phyloP scores from a whole-genome alignment of 345 rosid genomes.

The Melaleuca alternifolia region DNA sequence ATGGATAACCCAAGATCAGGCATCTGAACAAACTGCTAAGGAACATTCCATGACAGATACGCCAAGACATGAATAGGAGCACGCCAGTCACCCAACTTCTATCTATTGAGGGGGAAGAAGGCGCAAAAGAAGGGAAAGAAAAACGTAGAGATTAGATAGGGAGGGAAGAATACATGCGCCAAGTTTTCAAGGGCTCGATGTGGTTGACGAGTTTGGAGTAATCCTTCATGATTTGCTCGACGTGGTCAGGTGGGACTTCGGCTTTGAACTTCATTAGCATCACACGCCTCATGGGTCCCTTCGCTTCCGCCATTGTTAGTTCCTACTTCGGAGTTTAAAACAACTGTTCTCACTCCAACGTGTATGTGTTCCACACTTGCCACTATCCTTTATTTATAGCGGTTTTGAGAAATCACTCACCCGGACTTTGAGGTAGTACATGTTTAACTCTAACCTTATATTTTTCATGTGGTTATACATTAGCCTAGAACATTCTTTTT shows the following conservation, averaged over 20 bases:
- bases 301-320: slow-evolving; percentile 45
- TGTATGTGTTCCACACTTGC: background rate
- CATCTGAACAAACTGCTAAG: background rate
- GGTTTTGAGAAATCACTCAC: background rate
- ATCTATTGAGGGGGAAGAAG: background rate
- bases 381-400: background rate
- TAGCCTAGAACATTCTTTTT: background rate
- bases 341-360: background rate
- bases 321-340: background rate
- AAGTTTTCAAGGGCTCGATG: slow-evolving; percentile 68
- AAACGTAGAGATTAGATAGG: background rate
- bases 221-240: slow-evolving; percentile 43
- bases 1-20: background rate
- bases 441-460: background rate
- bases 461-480: background rate
- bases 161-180: slow-evolving; percentile 39
- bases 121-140: background rate
- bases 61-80: background rate
- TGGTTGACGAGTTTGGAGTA: slow-evolving; percentile 61
- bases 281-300: slow-evolving; percentile 60
- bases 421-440: background rate
- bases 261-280: slow-evolving; percentile 63
- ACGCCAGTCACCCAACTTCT: background rate
- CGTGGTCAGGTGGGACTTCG: slow-evolving; percentile 18
- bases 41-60: background rate